Evolutionary conservation across 2,329 filamentous ascomycete species (phyloP), one percentile per base, ranked within the genome.

Genomic region (Dactylella cylindrospora): DNA sequence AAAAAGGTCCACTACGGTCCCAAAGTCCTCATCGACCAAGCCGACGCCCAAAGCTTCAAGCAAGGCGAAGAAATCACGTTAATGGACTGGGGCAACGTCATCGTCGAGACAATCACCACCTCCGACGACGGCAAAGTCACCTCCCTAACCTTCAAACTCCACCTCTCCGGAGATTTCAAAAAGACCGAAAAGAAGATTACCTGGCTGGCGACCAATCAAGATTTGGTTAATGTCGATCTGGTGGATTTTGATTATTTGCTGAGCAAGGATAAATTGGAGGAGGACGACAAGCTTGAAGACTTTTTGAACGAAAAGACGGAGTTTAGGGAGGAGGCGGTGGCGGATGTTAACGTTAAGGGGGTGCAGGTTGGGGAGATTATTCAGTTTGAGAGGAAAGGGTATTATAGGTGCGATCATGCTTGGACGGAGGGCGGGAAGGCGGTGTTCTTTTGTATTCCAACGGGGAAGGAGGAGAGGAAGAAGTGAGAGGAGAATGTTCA

Each of bases 191-290:
- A 96, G 82, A 97, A 97, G 79, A 83, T 97, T 29, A 96, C 90
- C 0, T 97, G 91, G 91, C 77, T 97, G 40, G 85, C 88, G 1
- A 81, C 80, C 0, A 82, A 88, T 67, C 86, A 91, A 75, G 81
- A 86, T 57, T 80, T 95, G 0, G 79, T 95, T 10, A 83, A 84
- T 5, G 84, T 93, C 17, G 88, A 95, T 74, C 80, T 95, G 8
- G 91, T 90, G 75, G 90, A 96, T 68, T 97, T 96, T 72, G 91
- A 95, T 75, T 91, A 94, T 75, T 80, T 97, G 41, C 86, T 97
- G 71, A 94, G 86, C 61, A 97, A 96, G 79, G 91, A 97, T 72
- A 90, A 93, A 71, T 79, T 97, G 22, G 87, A 90, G 72, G 86
- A 93, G 72, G 86, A 93, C 1, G 91, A 96, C 70, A 80, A 85